phyloP scores from a whole-genome alignment of 2,329 filamentous ascomycete genomes.

The Emmonsiellopsis sp. region DNA sequence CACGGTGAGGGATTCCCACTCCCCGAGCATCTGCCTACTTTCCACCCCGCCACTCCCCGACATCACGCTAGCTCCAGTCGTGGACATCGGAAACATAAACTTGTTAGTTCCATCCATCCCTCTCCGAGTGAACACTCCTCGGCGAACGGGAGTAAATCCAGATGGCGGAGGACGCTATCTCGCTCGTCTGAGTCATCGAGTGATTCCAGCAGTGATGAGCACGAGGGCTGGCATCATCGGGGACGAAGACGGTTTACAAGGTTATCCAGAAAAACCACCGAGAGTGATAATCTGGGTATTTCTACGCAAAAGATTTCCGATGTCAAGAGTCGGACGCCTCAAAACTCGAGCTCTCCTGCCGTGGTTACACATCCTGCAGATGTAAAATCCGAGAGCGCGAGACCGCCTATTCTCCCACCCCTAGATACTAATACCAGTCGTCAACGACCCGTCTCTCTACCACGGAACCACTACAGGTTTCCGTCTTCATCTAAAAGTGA shows the following conservation, averaged over 20 bases:
- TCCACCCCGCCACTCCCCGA: constrained; percentile 20
- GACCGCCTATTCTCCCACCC: background rate
- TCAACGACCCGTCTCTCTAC: background rate
- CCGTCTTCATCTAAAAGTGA: background rate
- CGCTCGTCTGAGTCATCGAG: constrained; percentile 47
- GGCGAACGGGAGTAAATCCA: constrained; percentile 39
- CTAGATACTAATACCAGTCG: constrained; percentile 2
- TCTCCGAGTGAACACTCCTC: constrained; percentile 47
- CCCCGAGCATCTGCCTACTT: constrained; percentile 29
- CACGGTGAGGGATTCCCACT: constrained; percentile 6
- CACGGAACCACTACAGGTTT: background rate
- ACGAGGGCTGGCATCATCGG: constrained; percentile 4
- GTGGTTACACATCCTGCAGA: background rate
- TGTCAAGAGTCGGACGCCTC: background rate
- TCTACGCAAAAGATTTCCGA: background rate
- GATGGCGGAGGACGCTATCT: constrained; percentile 44
- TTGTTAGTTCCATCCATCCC: constrained; percentile 48
- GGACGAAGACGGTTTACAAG: constrained; percentile 3
- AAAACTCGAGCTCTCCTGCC: background rate
- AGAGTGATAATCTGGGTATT: background rate
- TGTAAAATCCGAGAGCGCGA: background rate
- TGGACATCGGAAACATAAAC: constrained; percentile 51
- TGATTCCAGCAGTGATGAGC: constrained; percentile 41
- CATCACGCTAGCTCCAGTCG: constrained; percentile 30
- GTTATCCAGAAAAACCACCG: constrained; percentile 5